These are phyloP conservation scores for Allium sativum DNA, from an alignment of 106 monocot genomes.

Conservation along the genomic window DNA sequence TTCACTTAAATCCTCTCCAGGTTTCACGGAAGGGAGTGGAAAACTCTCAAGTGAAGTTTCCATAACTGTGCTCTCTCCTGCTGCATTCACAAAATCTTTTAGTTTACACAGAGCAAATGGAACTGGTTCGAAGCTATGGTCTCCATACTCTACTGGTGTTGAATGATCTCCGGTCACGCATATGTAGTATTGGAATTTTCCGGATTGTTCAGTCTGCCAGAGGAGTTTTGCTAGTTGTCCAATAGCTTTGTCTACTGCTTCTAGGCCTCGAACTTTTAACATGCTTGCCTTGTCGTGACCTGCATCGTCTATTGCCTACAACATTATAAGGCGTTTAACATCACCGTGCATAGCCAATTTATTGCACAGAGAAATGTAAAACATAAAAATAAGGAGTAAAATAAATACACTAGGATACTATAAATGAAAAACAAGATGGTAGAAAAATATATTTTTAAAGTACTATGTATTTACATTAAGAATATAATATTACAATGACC, in stretches of 20 bases:
- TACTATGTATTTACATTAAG: no score
- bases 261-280: constrained; percentile 66
- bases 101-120: constrained; percentile 69
- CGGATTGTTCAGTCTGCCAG: constrained; percentile 63
- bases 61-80: constrained; percentile 45
- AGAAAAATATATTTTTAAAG: no score
- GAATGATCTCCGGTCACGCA: constrained; percentile 96
- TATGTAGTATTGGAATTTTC: constrained; percentile 51
- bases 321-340: no score
- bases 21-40: constrained; percentile 53
- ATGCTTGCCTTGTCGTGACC: constrained; percentile 86
- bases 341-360: no score
- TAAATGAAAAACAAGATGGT: no score
- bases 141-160: constrained; percentile 92
- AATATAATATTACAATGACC: no score
- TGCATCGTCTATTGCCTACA: constrained; percentile 92
- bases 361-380: no score
- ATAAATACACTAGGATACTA: no score
- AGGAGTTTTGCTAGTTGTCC: constrained; percentile 68
- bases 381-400: no score
- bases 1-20: constrained; percentile 46
- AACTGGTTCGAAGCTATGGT: constrained; percentile 93
- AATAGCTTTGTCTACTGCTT: constrained; percentile 80
- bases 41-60: constrained; percentile 49
- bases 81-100: constrained; percentile 44